Evolutionary conservation across 768 basidiomycete species (phyloP), one percentile per base, ranked within the genome.

Genomic region (Suillus subalutaceus): DNA sequence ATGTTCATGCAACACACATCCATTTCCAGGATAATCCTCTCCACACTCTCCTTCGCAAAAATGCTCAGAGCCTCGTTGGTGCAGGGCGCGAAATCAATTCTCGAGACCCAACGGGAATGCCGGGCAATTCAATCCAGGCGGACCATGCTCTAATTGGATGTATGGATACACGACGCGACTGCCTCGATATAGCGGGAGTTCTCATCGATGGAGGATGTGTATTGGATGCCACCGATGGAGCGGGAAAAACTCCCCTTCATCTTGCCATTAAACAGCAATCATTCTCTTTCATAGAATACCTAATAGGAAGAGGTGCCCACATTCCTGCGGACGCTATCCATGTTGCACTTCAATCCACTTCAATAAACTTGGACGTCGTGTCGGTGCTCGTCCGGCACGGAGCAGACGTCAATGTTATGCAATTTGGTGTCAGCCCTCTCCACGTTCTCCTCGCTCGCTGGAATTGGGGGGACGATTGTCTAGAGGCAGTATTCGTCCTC

Each of bases 31-130:
- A 35, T 18, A 20, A 2, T 35, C 55, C 55, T 35, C 53, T 55
- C 30, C 53, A 55, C 32, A 55, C 53, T 20, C 53, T 55, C 53
- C 20, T 55, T 35, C 53, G 32, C 10, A 55, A 18, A 35, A 18
- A 10, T 55, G 10, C 18, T 20, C 32, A 20, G 18, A 20, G 30
- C 1, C 62, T 72, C 3, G n/a, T 68, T 2, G 62, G 8, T 1
- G 62, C 37, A 37, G 71, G 69, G 1, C 68, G 72, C 7, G 46
- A 70, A 12, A 65, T 62, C 5, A 32, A 66, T 26, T 0, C 16
- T 2, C 4, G 6, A 3, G 37, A 38, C 40, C 6, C 1, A 1
- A 2, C 9, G 0, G 62, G 64, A 1, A 35, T 6, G 35, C 35
- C 35, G 6, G 35, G 4, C 7, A 53, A 53, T 30, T 30, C 26